Evolutionary conservation across 2,329 filamentous ascomycete genomes (phyloP).

Genomic region (Lasiodiplodia gonubiensis): DNA sequence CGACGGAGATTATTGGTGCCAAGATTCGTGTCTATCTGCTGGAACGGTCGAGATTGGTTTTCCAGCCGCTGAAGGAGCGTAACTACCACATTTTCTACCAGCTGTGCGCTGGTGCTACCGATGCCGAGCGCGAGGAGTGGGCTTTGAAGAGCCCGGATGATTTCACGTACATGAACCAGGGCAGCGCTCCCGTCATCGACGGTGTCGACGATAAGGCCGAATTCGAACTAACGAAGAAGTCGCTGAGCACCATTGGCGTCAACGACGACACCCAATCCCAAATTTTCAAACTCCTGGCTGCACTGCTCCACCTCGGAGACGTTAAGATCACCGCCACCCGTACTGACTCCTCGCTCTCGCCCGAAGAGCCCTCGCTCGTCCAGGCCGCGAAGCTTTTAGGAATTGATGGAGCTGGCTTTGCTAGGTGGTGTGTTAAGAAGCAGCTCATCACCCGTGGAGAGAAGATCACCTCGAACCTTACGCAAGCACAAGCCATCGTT

Average conservation of each 20-base stretch:
- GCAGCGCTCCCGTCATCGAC: slow-evolving; percentile 86
- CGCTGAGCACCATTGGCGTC: slow-evolving; percentile 87
- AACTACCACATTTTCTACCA: slow-evolving; percentile 99
- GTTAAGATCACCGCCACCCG: slow-evolving; percentile 92
- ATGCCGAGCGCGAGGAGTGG: slow-evolving; percentile 79
- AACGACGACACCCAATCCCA: slow-evolving; percentile 73
- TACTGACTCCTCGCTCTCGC: slow-evolving; percentile 81
- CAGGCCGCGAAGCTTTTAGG: slow-evolving; percentile 85
- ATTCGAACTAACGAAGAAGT: slow-evolving; percentile 85
- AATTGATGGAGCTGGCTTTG: slow-evolving; percentile 83
- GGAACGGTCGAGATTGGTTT: slow-evolving; percentile 93
- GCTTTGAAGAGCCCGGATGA: slow-evolving; percentile 82
- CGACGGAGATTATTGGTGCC: slow-evolving; percentile 95
- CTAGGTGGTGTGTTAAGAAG: slow-evolving; percentile 99
- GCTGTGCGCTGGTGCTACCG: slow-evolving; percentile 87
- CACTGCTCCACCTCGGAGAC: slow-evolving; percentile 92
- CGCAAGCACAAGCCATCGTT: slow-evolving; percentile 89
- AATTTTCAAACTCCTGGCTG: slow-evolving; percentile 89
- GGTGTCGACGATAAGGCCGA: slow-evolving; percentile 96
- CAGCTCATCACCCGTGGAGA: slow-evolving; percentile 95
- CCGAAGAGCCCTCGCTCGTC: slow-evolving; percentile 80
- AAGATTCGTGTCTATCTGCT: slow-evolving; percentile 96
- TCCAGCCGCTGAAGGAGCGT: slow-evolving; percentile 94
- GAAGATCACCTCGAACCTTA: slow-evolving; percentile 95
- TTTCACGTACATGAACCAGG: slow-evolving; percentile 96